Evolutionary conservation across 805 yeast genomes (phyloP).

Genomic region (Hemisphaericaspora nanyangensis): DNA sequence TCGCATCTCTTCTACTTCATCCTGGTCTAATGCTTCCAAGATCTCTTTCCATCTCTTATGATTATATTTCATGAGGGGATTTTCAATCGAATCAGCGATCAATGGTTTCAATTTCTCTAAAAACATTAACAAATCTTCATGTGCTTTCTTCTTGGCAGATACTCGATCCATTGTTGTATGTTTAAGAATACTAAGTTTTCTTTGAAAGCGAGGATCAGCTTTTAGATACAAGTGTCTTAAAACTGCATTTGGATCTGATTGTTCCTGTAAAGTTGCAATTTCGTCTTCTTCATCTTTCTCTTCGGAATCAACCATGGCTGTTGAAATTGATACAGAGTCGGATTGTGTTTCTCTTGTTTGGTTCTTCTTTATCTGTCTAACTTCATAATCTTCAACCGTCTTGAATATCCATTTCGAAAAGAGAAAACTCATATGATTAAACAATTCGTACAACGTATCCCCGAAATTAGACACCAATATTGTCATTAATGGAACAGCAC

Average conservation of each 20-base stretch:
- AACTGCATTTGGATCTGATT: neutral
- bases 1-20: conserved; percentile 1
- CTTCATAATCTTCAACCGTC: conserved; percentile 5
- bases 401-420: conserved; percentile 6
- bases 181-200: neutral
- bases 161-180: neutral
- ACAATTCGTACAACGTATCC: conserved; percentile 46
- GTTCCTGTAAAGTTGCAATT: conserved; percentile 1
- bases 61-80: conserved; percentile 40
- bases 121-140: conserved; percentile 21
- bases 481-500: conserved; percentile 87
- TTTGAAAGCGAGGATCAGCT: neutral
- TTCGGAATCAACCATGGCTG: conserved; percentile 7
- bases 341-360: conserved; percentile 6
- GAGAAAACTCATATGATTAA: conserved; percentile 10
- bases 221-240: neutral
- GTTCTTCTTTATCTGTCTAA: neutral
- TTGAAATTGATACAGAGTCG: neutral
- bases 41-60: conserved; percentile 52
- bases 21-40: conserved; percentile 12
- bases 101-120: conserved; percentile 28
- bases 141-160: conserved; percentile 3
- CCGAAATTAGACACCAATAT: conserved; percentile 69
- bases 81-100: conserved; percentile 31
- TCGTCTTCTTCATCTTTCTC: conserved; percentile 10